Conservation (phyloP, 2,329 filamentous ascomycete genomes). For the Calonectria pauciramosa region DNA sequence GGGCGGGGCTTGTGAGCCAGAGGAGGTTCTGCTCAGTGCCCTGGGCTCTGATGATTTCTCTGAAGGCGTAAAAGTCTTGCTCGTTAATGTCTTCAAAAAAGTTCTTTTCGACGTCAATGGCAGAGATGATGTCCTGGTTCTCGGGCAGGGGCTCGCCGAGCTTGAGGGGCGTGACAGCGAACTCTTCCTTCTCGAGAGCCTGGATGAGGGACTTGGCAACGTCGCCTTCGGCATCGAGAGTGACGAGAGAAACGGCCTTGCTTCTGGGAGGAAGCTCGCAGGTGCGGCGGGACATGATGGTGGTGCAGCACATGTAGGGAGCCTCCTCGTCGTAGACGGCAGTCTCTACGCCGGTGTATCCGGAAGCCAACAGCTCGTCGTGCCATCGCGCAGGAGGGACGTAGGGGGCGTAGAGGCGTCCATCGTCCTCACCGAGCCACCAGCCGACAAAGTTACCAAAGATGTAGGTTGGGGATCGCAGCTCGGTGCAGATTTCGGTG, state of each 20-base stretch:
- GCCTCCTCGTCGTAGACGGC: slow-evolving; percentile 3
- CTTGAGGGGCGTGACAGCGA: slow-evolving; percentile 26
- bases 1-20: slow-evolving; percentile 49
- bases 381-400: slow-evolving; percentile 44
- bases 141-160: slow-evolving; percentile 31
- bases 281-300: slow-evolving; percentile 26
- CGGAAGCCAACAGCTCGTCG: slow-evolving; percentile 41
- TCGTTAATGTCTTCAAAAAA: slow-evolving; percentile 44
- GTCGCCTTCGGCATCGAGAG: not conserved
- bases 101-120: slow-evolving; percentile 43
- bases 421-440: slow-evolving; percentile 52
- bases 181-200: slow-evolving; percentile 33
- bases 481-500: slow-evolving; percentile 44
- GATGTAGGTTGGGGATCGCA: slow-evolving; percentile 46
- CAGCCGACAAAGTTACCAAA: slow-evolving; percentile 49
- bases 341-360: slow-evolving; percentile 36
- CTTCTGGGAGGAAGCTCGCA: not conserved
- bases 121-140: slow-evolving; percentile 45
- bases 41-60: slow-evolving; percentile 17
- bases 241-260: slow-evolving; percentile 6
- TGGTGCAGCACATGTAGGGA: slow-evolving; percentile 31
- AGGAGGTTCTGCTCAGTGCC: slow-evolving; percentile 33
- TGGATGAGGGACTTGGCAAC: not conserved
- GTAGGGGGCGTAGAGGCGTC: slow-evolving; percentile 45
- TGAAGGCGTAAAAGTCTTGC: slow-evolving; percentile 30